A percentile compares a stretch with the other conserved stretches of the same genome.
Evolutionary conservation across 2,329 filamentous ascomycete species (phyloP).

Genomic region (Chlorencoelia australis): DNA sequence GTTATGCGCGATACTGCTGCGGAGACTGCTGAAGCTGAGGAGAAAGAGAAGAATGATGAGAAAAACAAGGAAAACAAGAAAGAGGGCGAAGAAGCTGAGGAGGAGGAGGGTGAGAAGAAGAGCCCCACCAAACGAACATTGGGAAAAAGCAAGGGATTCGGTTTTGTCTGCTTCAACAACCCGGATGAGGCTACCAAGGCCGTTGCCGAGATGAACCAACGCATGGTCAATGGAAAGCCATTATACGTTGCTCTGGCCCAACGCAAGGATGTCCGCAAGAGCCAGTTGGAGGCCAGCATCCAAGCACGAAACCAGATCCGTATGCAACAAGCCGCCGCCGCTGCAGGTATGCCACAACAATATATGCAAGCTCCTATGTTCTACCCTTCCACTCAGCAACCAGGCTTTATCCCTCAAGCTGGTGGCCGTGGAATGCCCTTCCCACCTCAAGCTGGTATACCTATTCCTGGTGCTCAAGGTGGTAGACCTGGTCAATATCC

Average conservation of each 20-base stretch:
- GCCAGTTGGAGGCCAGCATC: slow-evolving; percentile 97
- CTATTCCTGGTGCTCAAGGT: slow-evolving; percentile 62
- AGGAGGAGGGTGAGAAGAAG: slow-evolving; percentile 41
- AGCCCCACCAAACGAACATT: slow-evolving; percentile 46
- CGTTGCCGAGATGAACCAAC: slow-evolving; percentile 98
- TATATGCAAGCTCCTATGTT: slow-evolving; percentile 88
- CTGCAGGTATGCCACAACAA: slow-evolving; percentile 77
- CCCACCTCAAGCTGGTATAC: slow-evolving; percentile 50
- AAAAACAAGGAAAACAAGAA: slow-evolving; percentile 43
- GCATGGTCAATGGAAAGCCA: slow-evolving; percentile 95
- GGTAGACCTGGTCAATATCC: slow-evolving; percentile 82
- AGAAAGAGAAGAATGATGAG: slow-evolving; percentile 39
- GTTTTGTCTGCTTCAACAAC: slow-evolving; percentile 99
- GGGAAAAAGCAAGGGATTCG: slow-evolving; percentile 99
- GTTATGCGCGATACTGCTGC: slow-evolving; percentile 85
- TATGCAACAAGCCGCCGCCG: slow-evolving; percentile 93
- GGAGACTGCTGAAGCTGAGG: slow-evolving; percentile 35
- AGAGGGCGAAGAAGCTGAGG: slow-evolving; percentile 37
- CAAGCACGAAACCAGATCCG: slow-evolving; percentile 97
- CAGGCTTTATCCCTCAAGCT: slow-evolving; percentile 51
- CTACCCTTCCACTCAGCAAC: slow-evolving; percentile 69
- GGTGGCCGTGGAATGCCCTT: slow-evolving; percentile 58
- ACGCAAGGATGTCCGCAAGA: slow-evolving; percentile 99
- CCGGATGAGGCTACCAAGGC: slow-evolving; percentile 98
- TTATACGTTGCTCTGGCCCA: slow-evolving; percentile 96